Evolutionary conservation across 176 grass and related monocot genomes (phyloP), one percentile per base, ranked within the genome.

Genomic region (Musa acuminata): DNA sequence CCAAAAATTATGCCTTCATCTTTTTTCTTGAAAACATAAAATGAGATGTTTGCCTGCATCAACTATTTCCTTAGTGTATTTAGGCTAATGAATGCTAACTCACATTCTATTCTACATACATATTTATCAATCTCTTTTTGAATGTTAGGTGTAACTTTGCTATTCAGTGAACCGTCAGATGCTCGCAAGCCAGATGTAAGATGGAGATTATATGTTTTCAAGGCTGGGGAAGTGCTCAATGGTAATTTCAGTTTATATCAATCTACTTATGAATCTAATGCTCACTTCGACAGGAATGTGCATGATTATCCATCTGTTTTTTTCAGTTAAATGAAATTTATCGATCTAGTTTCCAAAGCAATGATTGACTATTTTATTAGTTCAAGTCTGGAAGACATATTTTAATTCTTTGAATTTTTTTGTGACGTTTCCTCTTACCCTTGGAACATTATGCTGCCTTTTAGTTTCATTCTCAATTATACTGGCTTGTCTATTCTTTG

Each of bases 141-240:
- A 43, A 76, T 48, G 8, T 71, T 73, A 99, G 95, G 95, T 83
- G 80, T 94, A 76, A 83, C 87, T 75, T 64, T 99, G 76, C 73
- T 99, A 83, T 91, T 91, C 82, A 91, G 80, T 62, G 90, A 99
- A 83, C 95, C 95, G 35, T 52, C 90, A 11, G 95, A 99, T 85
- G 90, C 88, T 74, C 80, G 88, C 10, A 89, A 99, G 74, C 74
- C 95, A 68, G 86, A 91, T 63, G 78, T 83, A 70, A 94, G 54
- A 89, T 99, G 95, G 95, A 81, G 95, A 27, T 74, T 99, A 50
- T 99, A 99, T 73, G 88, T 99, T 73, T 99, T 99, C 77, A 99
- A 99, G 84, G 84, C 80, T 51, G 95, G 90, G 49, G 95, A 94
- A 85, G 81, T 89, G 55, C 84, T 99, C 53, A 83, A 83, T 63